Evolutionary conservation across 257 asterid genomes (phyloP).

Genomic region (Solanum etuberosum): DNA sequence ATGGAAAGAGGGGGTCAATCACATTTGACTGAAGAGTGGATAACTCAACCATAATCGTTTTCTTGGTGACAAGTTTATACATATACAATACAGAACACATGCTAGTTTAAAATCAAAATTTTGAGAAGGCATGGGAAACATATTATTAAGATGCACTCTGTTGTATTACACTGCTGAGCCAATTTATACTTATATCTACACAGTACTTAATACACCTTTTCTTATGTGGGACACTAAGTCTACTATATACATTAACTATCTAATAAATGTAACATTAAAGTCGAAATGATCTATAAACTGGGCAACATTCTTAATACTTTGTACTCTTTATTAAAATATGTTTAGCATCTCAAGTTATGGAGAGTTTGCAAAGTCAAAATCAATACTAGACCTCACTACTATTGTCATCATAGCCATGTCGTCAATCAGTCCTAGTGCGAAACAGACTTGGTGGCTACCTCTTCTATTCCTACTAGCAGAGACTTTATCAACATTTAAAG

Average conservation of each 20-base stretch:
- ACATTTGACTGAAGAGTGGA: background rate
- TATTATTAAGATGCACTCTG: background rate
- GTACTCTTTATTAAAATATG: background rate
- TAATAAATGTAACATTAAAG: background rate
- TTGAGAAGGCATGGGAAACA: background rate
- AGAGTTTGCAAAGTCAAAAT: background rate
- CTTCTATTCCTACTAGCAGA: background rate
- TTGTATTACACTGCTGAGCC: background rate
- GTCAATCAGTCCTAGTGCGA: background rate
- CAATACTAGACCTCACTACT: background rate
- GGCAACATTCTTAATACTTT: background rate
- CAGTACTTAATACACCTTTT: background rate
- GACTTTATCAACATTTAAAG: background rate
- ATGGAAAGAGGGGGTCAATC: background rate
- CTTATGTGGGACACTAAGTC: background rate
- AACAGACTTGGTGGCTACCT: background rate
- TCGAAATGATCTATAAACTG: background rate
- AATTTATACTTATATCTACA: background rate
- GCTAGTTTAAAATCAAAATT: background rate
- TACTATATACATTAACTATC: background rate
- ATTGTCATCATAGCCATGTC: background rate
- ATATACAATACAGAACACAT: background rate
- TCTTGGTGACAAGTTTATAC: background rate
- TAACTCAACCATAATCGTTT: background rate
- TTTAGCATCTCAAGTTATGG: background rate